phyloP scores from a whole-genome alignment of 2,329 filamentous ascomycete genomes.

The Hypoxylon sp. region DNA sequence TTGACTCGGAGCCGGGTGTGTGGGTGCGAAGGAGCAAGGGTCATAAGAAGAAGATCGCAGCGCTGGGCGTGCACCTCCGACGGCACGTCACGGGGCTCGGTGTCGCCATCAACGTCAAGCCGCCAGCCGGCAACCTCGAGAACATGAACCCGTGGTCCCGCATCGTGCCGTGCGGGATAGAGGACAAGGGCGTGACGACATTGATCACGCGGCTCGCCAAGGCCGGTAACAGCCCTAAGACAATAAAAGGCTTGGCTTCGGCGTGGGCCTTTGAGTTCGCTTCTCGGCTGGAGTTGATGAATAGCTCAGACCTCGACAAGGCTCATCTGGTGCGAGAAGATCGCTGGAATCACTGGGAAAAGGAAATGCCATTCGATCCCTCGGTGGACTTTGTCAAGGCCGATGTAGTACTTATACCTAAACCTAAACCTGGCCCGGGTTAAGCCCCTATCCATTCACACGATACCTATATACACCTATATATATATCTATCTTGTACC shows the following conservation, averaged over 20 bases:
- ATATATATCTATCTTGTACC: neutral
- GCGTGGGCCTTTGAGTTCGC: constrained; percentile 41
- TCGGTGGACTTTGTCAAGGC: too few relatives aligned
- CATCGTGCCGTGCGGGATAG: constrained; percentile 91
- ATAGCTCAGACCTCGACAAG: neutral
- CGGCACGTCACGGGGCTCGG: constrained; percentile 88
- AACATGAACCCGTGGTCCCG: constrained; percentile 70
- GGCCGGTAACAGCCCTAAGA: neutral
- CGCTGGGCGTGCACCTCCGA: constrained; percentile 91
- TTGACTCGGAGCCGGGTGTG: constrained; percentile 82
- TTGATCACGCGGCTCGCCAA: constrained; percentile 68
- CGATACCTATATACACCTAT: neutral
- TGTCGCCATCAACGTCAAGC: constrained; percentile 82
- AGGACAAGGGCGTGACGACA: constrained; percentile 84
- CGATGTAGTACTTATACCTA: too few relatives aligned
- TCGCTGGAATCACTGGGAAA: constrained; percentile 28
- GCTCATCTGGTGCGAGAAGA: constrained; percentile 7
- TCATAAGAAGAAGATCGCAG: constrained; percentile 85
- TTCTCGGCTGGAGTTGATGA: constrained; percentile 17
- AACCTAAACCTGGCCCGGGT: too few relatives aligned
- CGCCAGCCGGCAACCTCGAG: constrained; percentile 64
- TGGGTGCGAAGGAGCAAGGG: constrained; percentile 70
- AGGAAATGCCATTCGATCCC: too few relatives aligned
- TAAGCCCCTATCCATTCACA: neutral
- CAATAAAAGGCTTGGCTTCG: constrained; percentile 12